Percentiles rank a stretch among this genome's conserved stretches.
These are phyloP conservation scores for Cocos nucifera DNA, from an alignment of 176 grass and related monocot species.

Conservation along the genomic window DNA sequence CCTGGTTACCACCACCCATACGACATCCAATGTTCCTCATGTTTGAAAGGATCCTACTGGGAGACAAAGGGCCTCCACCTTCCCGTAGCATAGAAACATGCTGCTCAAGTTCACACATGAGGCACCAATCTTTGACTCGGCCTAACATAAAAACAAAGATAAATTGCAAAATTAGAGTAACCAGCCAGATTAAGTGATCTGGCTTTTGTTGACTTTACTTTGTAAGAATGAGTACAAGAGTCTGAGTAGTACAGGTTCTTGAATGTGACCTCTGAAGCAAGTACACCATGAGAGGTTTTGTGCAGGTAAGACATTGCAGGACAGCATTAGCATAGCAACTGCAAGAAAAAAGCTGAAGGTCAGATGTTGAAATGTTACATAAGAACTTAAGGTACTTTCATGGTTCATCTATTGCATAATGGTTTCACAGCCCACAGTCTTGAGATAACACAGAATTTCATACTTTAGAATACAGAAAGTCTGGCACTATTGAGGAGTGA, in stretches of 20 bases:
- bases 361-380: not conserved
- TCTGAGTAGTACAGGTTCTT: constrained; percentile 80
- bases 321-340: constrained; percentile 99
- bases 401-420: not conserved
- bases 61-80: constrained; percentile 70
- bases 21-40: constrained; percentile 80
- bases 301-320: constrained; percentile 92
- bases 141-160: constrained; percentile 27
- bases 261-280: constrained; percentile 90
- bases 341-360: constrained; percentile 20
- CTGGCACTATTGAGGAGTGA: no score
- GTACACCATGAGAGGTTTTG: constrained; percentile 98
- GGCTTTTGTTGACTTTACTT: no score
- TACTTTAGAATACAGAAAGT: no score
- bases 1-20: constrained; percentile 94
- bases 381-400: constrained; percentile 1
- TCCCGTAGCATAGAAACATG: constrained; percentile 84
- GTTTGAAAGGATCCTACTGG: constrained; percentile 88
- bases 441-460: no score
- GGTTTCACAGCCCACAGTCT: no score
- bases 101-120: constrained; percentile 98
- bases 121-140: constrained; percentile 83
- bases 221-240: not conserved
- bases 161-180: no score
- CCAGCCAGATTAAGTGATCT: no score